Percentiles rank a stretch among this genome's conserved stretches.
These are phyloP conservation scores for Malus sieversii DNA, from an alignment of 306 rosid genomes.

Conservation along the genomic window DNA sequence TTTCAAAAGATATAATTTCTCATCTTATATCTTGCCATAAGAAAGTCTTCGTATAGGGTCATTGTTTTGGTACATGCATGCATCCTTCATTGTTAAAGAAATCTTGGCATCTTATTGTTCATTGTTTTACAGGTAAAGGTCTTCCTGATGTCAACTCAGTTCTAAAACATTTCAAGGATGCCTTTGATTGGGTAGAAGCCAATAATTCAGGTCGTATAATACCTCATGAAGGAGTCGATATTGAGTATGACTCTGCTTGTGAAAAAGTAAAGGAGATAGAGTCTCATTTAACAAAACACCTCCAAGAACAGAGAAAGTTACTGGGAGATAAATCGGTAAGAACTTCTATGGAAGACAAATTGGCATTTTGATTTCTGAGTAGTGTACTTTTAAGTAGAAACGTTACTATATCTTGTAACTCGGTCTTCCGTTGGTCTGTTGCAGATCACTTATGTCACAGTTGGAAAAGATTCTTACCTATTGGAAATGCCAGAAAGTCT, in stretches of 20 bases:
- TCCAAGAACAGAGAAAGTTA: constrained; percentile 60
- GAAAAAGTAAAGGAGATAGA: constrained; percentile 57
- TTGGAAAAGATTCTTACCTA: constrained; percentile 76
- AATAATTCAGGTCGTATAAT: constrained; percentile 81
- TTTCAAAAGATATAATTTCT: constrained; percentile 15
- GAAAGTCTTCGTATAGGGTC: neutral
- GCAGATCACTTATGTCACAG: constrained; percentile 69
- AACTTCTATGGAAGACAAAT: neutral
- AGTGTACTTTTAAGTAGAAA: neutral
- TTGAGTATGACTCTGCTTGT: constrained; percentile 77
- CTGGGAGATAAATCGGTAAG: constrained; percentile 63
- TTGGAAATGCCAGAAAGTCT: constrained; percentile 87
- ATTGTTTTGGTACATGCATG: neutral
- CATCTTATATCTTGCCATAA: neutral
- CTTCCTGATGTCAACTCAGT: constrained; percentile 53
- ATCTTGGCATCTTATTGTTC: neutral
- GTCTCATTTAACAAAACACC: constrained; percentile 45
- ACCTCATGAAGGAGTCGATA: constrained; percentile 79
- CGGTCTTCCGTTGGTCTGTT: constrained; percentile 16
- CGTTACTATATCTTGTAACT: neutral
- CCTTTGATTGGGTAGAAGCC: constrained; percentile 96
- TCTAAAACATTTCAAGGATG: constrained; percentile 73
- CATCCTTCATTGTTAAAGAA: neutral
- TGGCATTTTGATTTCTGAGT: constrained; percentile 15
- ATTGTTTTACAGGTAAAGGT: constrained; percentile 50